Evolutionary conservation across 23 red algal species (phyloP).

Genomic region (Agarophyton chilense): DNA sequence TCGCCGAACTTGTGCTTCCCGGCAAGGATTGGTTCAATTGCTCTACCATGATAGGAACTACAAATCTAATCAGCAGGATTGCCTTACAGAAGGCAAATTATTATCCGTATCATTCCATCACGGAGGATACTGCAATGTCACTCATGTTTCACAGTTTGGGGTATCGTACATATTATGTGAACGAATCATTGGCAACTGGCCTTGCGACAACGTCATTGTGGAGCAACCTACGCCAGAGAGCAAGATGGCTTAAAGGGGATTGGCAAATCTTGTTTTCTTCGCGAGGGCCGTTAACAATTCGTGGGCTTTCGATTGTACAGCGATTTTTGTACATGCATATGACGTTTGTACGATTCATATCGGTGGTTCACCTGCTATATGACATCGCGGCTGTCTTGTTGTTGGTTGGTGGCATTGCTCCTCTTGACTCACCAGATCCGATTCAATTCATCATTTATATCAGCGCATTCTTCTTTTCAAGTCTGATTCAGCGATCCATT

Average conservation of each 20-base stretch:
- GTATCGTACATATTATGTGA: constrained; percentile 63
- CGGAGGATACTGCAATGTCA: constrained; percentile 67
- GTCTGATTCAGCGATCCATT: constrained; percentile 20
- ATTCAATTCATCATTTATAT: constrained; percentile 67
- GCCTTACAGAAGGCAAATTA: constrained; percentile 45
- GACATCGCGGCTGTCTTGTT: constrained; percentile 53
- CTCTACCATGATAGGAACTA: constrained; percentile 74
- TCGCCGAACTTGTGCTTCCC: constrained; percentile 59
- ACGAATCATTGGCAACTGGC: constrained; percentile 67
- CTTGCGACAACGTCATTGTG: constrained; percentile 61
- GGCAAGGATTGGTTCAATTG: constrained; percentile 73
- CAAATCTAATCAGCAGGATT: constrained; percentile 37
- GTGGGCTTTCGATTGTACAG: constrained; percentile 33
- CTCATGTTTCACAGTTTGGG: constrained; percentile 50
- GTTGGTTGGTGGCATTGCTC: constrained; percentile 51
- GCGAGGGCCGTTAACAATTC: constrained; percentile 21
- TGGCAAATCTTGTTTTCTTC: constrained; percentile 67
- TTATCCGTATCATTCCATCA: constrained; percentile 73
- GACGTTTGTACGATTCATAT: constrained; percentile 52
- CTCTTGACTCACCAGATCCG: constrained; percentile 37
- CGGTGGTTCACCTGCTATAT: constrained; percentile 59
- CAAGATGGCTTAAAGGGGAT: constrained; percentile 66
- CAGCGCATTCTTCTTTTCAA: constrained; percentile 12
- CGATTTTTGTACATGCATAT: constrained; percentile 61
- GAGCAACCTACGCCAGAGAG: constrained; percentile 63